These are phyloP conservation scores for Salvia hispanica DNA, from an alignment of 257 asterid genomes.

Conservation along the genomic window DNA sequence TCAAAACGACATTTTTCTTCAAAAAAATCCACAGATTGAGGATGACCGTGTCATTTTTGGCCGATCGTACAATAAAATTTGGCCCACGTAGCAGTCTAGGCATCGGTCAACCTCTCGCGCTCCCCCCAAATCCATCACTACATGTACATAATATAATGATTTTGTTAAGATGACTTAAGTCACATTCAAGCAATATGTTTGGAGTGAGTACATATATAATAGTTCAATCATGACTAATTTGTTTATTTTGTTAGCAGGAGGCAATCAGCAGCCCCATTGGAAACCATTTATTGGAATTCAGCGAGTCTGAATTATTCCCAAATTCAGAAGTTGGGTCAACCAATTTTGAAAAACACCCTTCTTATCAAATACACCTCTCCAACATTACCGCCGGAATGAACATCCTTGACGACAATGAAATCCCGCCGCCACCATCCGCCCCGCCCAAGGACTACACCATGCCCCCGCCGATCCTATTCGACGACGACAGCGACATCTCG, in stretches of 20 bases:
- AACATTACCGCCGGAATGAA: constrained; percentile 39
- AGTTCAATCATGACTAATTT: not conserved
- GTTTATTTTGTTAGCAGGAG: constrained; percentile 41
- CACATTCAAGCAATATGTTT: too few relatives aligned
- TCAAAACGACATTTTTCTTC: too few relatives aligned
- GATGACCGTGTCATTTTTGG: too few relatives aligned
- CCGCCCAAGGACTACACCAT: constrained; percentile 21
- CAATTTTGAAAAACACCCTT: constrained; percentile 59
- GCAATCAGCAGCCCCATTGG: constrained; percentile 62
- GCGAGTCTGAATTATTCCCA: constrained; percentile 61
- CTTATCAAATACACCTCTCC: constrained; percentile 35
- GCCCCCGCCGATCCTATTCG: constrained; percentile 42
- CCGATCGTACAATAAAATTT: too few relatives aligned
- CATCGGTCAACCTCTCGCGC: too few relatives aligned
- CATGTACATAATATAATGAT: too few relatives aligned
- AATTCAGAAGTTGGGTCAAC: constrained; percentile 72
- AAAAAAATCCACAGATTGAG: too few relatives aligned
- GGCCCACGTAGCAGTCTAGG: too few relatives aligned
- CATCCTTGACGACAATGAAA: constrained; percentile 14
- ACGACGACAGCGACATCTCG: constrained; percentile 60
- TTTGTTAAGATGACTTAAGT: too few relatives aligned
- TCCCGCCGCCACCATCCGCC: constrained; percentile 21
- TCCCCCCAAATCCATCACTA: too few relatives aligned
- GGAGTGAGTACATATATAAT: too few relatives aligned
- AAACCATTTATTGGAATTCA: constrained; percentile 62